A percentile compares a stretch with the other conserved stretches of the same genome.
Evolutionary conservation across 306 rosid species (phyloP).

Genomic region (Chamaecrista fasciculata): DNA sequence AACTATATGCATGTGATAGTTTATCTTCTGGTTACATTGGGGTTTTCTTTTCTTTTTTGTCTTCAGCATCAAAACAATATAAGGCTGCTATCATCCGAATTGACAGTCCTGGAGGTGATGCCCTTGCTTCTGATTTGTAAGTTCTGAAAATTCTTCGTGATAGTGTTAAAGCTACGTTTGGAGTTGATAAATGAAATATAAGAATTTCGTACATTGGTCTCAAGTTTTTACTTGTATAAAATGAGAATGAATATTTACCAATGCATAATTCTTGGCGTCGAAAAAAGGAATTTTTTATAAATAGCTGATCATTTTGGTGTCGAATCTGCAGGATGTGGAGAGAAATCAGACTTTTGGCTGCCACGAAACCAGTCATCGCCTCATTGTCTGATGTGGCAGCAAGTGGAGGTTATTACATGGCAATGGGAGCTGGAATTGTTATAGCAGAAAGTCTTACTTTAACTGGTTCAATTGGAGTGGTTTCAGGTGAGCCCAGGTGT

Average conservation of each 20-base stretch:
- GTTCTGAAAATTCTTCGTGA: conserved; percentile 39
- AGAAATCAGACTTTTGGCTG: conserved; percentile 93
- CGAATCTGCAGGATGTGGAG: conserved; percentile 86
- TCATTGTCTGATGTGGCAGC: conserved; percentile 98
- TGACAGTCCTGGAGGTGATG: conserved; percentile 99
- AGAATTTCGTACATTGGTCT: conserved; percentile 6
- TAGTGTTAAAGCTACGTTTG: conserved; percentile 10
- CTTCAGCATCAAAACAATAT: conserved; percentile 64
- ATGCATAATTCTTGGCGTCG: neutral
- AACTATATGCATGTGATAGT: neutral
- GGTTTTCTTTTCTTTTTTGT: conserved; percentile 33
- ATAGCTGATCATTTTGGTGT: conserved; percentile 7
- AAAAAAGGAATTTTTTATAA: neutral
- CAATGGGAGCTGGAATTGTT: conserved; percentile 88
- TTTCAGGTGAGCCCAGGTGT: conserved; percentile 56
- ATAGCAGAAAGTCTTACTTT: conserved; percentile 87
- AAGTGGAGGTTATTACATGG: conserved; percentile 98
- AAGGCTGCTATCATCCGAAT: conserved; percentile 90
- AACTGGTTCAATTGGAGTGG: conserved; percentile 98
- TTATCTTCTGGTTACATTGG: conserved; percentile 10
- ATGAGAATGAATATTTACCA: conserved; percentile 14
- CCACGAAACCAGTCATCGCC: conserved; percentile 85
- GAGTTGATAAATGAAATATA: conserved; percentile 27
- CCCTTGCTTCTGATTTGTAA: conserved; percentile 98
- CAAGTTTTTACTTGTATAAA: conserved; percentile 16